phyloP scores from a whole-genome alignment of 2,329 filamentous ascomycete species.

The Ophiocordyceps sinensis region DNA sequence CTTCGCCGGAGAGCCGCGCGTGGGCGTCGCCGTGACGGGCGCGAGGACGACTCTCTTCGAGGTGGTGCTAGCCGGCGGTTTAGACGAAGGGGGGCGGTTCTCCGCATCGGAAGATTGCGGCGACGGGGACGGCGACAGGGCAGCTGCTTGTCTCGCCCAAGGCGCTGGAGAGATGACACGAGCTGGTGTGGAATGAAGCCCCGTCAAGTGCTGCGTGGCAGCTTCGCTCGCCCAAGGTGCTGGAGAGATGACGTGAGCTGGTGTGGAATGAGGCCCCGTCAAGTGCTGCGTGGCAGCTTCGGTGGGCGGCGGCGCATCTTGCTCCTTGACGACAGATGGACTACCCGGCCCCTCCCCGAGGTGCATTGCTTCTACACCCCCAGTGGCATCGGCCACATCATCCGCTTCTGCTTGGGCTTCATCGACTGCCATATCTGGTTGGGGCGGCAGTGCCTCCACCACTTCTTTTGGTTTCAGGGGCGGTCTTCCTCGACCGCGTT shows the following conservation, averaged over 20 bases:
- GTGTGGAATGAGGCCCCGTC: conserved; percentile 25
- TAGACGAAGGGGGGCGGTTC: conserved; percentile 60
- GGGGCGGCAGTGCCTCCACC: not conserved
- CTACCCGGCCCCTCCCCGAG: not conserved
- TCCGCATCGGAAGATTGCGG: conserved; percentile 69
- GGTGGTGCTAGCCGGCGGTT: conserved; percentile 31
- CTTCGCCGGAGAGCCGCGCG: conserved; percentile 45
- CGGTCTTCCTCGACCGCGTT: conserved; percentile 16
- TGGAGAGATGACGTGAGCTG: conserved; percentile 25
- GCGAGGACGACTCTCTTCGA: conserved; percentile 33
- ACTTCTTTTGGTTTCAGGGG: conserved; percentile 7
- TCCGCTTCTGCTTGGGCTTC: conserved; percentile 3
- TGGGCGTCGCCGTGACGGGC: conserved; percentile 30
- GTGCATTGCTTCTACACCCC: not conserved
- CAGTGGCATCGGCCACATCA: conserved; percentile 1
- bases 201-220: conserved; percentile 3
- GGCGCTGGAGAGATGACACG: conserved; percentile 27
- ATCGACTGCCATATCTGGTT: not conserved
- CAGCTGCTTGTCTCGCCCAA: conserved; percentile 37
- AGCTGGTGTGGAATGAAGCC: conserved; percentile 28
- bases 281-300: conserved; percentile 1
- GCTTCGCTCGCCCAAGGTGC: conserved; percentile 27
- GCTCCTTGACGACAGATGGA: not conserved
- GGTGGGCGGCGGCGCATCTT: not conserved
- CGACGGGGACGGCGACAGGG: conserved; percentile 48